phyloP scores from a whole-genome alignment of 371 early-diverging fungal species.

The Sanchytrium tribonematis region DNA sequence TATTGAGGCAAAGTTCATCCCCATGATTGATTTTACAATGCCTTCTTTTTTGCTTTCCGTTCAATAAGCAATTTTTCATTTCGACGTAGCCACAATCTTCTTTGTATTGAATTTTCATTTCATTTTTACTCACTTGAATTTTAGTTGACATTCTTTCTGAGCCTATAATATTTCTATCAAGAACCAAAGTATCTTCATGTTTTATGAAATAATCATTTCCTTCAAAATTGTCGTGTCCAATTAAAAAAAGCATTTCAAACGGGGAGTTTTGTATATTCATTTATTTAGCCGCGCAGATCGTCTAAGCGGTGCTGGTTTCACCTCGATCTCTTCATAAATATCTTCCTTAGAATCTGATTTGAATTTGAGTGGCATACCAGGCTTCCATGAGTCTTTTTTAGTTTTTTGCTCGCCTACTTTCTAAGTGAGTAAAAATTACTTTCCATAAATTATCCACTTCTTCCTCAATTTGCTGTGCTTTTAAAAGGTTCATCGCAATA shows the following conservation, averaged over 20 bases:
- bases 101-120: background rate
- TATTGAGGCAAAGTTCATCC: background rate
- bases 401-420: background rate
- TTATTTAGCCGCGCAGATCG: background rate
- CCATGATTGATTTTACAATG: background rate
- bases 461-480: background rate
- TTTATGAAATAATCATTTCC: background rate
- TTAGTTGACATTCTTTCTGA: background rate
- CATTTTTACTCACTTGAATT: background rate
- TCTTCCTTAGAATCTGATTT: background rate
- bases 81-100: background rate
- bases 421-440: background rate
- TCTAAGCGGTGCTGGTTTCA: background rate
- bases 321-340: background rate
- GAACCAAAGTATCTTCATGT: background rate
- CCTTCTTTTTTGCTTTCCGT: background rate
- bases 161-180: background rate
- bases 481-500: background rate
- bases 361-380: background rate
- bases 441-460: background rate
- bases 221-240: background rate
- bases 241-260: background rate
- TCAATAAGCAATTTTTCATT: background rate
- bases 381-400: background rate
- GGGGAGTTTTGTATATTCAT: no score